These are phyloP conservation scores for Ettlia oleoabundans DNA, from an alignment of 139 green algal genomes.

Conservation along the genomic window DNA sequence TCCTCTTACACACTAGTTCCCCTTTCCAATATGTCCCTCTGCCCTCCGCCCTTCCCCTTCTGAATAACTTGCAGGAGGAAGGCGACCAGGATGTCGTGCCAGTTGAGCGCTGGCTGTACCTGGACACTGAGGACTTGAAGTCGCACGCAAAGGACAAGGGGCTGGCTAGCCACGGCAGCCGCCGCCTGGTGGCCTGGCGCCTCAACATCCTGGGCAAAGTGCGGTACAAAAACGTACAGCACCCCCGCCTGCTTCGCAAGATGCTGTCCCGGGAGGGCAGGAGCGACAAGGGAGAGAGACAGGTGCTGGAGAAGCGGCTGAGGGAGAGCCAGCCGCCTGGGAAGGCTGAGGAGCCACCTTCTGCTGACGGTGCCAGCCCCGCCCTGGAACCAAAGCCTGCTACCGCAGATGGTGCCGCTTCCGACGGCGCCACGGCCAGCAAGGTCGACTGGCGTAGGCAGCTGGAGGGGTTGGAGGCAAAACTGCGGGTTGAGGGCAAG, in stretches of 20 bases:
- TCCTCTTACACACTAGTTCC: too few relatives aligned
- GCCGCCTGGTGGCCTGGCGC: neutral
- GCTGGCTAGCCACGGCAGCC: neutral
- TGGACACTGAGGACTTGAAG: neutral
- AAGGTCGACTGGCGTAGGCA: too few relatives aligned
- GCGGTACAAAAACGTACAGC: neutral
- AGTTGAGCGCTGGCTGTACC: neutral
- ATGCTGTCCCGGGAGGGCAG: neutral
- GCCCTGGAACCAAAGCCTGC: neutral
- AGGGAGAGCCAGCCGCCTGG: neutral
- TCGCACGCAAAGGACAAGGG: neutral
- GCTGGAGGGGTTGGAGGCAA: too few relatives aligned
- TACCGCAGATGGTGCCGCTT: too few relatives aligned
- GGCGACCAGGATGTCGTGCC: neutral
- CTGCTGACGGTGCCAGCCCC: neutral
- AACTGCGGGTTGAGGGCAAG: too few relatives aligned
- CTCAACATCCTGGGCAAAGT: neutral
- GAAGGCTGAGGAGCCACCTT: neutral
- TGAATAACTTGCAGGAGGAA: neutral
- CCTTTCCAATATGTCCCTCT: too few relatives aligned
- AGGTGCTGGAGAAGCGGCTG: neutral
- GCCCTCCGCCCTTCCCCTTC: too few relatives aligned
- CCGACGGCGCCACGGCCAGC: too few relatives aligned
- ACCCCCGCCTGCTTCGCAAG: neutral
- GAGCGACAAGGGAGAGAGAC: neutral